phyloP scores from a whole-genome alignment of 164 flowering plant species.

The Aristolochia fimbriata region DNA sequence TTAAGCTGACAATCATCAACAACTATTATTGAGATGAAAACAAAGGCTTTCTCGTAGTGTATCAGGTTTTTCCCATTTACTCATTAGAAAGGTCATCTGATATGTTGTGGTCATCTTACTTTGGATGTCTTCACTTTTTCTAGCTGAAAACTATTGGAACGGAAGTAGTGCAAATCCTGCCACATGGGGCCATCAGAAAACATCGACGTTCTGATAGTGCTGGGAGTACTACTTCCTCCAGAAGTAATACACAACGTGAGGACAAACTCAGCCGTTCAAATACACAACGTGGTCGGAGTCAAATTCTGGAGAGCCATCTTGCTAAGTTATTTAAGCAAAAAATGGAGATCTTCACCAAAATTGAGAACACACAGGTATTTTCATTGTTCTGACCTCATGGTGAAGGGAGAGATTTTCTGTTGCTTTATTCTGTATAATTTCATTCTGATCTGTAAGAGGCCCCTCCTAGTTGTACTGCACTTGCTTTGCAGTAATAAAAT shows the following conservation, averaged over 20 bases:
- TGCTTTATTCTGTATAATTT: too few relatives aligned
- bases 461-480: background rate
- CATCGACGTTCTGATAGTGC: constrained; percentile 87
- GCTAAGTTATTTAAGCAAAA: constrained; percentile 96
- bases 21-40: too few relatives aligned
- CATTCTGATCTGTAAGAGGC: background rate
- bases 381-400: too few relatives aligned
- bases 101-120: too few relatives aligned
- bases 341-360: constrained; percentile 92
- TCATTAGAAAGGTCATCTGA: too few relatives aligned
- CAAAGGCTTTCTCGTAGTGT: too few relatives aligned
- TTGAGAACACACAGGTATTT: constrained; percentile 81
- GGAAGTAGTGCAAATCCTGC: constrained; percentile 82
- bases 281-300: constrained; percentile 85
- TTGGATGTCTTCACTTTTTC: constrained; percentile 1
- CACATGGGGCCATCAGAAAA: constrained; percentile 43
- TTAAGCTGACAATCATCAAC: too few relatives aligned
- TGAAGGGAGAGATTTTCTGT: too few relatives aligned
- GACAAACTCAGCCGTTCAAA: constrained; percentile 57
- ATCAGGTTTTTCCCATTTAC: too few relatives aligned
- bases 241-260: constrained; percentile 83
- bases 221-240: constrained; percentile 86
- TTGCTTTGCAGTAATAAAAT: background rate
- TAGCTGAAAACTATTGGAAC: constrained; percentile 58
- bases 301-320: constrained; percentile 91